Evolutionary conservation across 768 basidiomycete species (phyloP).

Genomic region (Galerina marginata): DNA sequence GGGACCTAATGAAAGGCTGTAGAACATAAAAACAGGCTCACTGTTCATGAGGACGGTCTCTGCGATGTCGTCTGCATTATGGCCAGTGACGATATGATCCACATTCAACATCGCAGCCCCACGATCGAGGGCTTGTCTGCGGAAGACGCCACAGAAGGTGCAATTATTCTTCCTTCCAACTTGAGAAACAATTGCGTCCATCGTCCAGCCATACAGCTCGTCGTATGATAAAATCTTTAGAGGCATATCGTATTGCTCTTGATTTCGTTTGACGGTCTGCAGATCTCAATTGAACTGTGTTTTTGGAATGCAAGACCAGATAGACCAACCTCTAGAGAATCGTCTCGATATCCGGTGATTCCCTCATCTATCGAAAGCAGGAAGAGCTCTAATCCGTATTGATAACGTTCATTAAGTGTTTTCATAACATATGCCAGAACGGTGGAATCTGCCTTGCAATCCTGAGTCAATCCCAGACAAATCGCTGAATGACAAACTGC

Average conservation of each 20-base stretch:
- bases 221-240: conserved; percentile 96
- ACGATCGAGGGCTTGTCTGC: conserved; percentile 94
- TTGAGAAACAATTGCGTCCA: conserved; percentile 95
- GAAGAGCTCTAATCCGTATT: conserved; percentile 90
- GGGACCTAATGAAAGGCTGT: conserved; percentile 1
- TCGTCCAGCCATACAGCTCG: conserved; percentile 98
- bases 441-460: conserved; percentile 78
- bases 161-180: conserved; percentile 98
- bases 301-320: conserved; percentile 5
- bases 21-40: conserved; percentile 43
- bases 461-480: conserved; percentile 20
- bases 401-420: conserved; percentile 89
- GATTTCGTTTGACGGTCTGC: conserved; percentile 97
- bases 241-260: conserved; percentile 92
- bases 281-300: conserved; percentile 9
- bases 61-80: conserved; percentile 99
- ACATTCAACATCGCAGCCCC: conserved; percentile 89
- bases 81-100: conserved; percentile 98
- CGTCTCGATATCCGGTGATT: conserved; percentile 97
- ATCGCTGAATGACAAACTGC: conserved; percentile 10
- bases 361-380: conserved; percentile 98
- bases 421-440: conserved; percentile 98
- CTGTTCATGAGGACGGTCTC: conserved; percentile 99
- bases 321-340: conserved; percentile 82
- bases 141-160: conserved; percentile 98